Percentiles rank a stretch among this genome's conserved stretches.
These are phyloP conservation scores for Chrysoporthe deuterocubensis DNA, from an alignment of 2,329 filamentous ascomycete genomes.

Conservation along the genomic window DNA sequence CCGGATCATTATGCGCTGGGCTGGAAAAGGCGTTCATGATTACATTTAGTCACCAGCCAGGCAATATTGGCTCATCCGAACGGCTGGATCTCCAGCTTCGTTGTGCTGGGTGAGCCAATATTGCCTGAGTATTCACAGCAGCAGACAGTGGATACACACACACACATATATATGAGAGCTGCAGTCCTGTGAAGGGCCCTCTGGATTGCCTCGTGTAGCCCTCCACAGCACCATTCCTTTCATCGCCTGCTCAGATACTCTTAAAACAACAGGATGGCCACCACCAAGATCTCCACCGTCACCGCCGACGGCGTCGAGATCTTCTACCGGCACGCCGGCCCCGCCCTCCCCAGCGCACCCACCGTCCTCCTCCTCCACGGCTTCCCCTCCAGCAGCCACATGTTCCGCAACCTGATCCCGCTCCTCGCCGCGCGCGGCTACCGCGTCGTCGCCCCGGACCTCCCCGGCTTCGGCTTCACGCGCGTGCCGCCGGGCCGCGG, in stretches of 20 bases:
- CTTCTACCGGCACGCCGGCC: conserved; percentile 46
- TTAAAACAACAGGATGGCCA: conserved; percentile 8
- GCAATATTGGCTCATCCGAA: not conserved
- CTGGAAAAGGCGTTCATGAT: not conserved
- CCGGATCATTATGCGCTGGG: not conserved
- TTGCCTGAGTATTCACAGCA: not conserved
- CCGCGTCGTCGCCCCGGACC: conserved; percentile 57
- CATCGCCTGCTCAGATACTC: too few species aligned
- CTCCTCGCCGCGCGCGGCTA: conserved; percentile 43
- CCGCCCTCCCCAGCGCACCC: conserved; percentile 33
- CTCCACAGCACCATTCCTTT: too few species aligned
- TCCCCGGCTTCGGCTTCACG: conserved; percentile 65
- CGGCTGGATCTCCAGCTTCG: not conserved
- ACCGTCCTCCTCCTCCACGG: conserved; percentile 50
- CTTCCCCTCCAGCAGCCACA: conserved; percentile 49
- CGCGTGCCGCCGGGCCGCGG: conserved; percentile 42
- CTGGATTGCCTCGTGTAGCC: too few species aligned
- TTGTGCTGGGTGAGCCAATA: not conserved
- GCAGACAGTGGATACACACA: not conserved
- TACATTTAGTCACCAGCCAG: not conserved
- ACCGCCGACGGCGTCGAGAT: conserved; percentile 42
- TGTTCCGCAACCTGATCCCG: conserved; percentile 50
- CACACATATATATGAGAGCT: not conserved
- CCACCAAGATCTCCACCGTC: conserved; percentile 31
- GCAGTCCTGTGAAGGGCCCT: not conserved